Evolutionary conservation across 805 yeast genomes (phyloP), one percentile per base, ranked within the genome.

Genomic region (Lipomyces orientalis): DNA sequence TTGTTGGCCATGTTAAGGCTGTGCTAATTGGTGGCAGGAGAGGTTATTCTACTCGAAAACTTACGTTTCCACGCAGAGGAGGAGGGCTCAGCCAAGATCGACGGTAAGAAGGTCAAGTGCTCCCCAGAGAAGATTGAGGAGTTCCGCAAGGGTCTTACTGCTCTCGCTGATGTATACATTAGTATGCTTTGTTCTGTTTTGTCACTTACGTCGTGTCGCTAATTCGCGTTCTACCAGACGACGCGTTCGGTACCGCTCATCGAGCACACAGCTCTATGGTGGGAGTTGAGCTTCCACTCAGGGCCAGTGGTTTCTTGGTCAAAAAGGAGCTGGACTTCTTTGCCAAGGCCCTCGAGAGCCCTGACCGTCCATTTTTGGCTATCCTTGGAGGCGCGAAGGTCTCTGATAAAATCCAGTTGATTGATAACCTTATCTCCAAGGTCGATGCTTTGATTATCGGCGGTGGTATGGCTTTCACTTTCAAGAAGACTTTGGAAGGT

Each of bases 391-490:
- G 99, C 85, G 99, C 99, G 78, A 95, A 95, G 88, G 98, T 95
- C 75, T 90, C 97, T 74, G 99, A 95, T 84, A 95, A 95, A 90
- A 95, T 95, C 79, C 98, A 92, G 86, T 88, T 95, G 83, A 95
- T 95, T 79, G 98, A 95, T 85, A 95, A 93, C 78, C 75, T 81
- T 62, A 87, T 94, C 78, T 95, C 94, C 86, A 95, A 95, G 88
- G 98, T 95, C 78, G 90, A 95, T 83, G 83, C 89, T 73, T 86
- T 95, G 81, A 92, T 95, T 83, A 88, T 95, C 78, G 98, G 99
- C 81, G 99, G 99, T 85, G 99, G 99, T 85, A 95, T 95, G 99
- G 95, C 99, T 71, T 95, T 94, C 90, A 95, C 99, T 77, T 95
- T 95, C 89, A 92, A 91, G 88, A 95, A 95, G 87, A 90, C 94